These are phyloP conservation scores for Clathrospora elynae DNA, from an alignment of 2,329 filamentous ascomycete genomes.

Conservation along the genomic window DNA sequence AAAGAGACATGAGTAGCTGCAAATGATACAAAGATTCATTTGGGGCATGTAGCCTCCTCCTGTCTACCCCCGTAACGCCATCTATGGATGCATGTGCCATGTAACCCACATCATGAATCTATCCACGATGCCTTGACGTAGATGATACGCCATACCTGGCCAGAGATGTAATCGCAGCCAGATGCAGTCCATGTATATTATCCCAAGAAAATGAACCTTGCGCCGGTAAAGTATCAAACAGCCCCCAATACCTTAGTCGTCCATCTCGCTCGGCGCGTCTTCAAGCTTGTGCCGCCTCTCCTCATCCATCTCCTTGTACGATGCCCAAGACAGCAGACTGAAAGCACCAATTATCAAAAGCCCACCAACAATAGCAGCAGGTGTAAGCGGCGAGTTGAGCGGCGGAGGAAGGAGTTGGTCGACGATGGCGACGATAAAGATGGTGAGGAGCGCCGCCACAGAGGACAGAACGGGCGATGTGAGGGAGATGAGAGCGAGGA, in stretches of 20 bases:
- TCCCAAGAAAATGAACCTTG: no score
- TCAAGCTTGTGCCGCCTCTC: slow-evolving; percentile 67
- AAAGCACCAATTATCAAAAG: slow-evolving; percentile 88
- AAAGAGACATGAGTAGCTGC: no score
- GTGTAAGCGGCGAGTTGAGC: slow-evolving; percentile 72
- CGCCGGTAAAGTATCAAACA: no score
- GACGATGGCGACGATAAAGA: slow-evolving; percentile 91
- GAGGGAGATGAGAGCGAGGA: slow-evolving; percentile 88
- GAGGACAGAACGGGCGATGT: slow-evolving; percentile 91
- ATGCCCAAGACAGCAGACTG: slow-evolving; percentile 84
- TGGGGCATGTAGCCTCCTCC: no score
- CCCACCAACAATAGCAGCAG: slow-evolving; percentile 80
- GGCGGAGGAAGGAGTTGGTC: slow-evolving; percentile 79
- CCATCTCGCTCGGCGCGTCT: slow-evolving; percentile 52
- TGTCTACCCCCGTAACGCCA: no score
- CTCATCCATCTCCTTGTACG: slow-evolving; percentile 90
- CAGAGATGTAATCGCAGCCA: no score
- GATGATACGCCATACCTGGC: no score
- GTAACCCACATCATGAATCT: no score
- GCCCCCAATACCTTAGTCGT: slow-evolving; percentile 48
- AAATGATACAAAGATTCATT: no score
- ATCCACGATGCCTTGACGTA: no score
- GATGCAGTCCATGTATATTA: no score
- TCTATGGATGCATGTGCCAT: no score
- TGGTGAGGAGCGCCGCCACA: slow-evolving; percentile 90